Conservation (phyloP, 805 yeast genomes). For the Starmerella vaccinii region DNA sequence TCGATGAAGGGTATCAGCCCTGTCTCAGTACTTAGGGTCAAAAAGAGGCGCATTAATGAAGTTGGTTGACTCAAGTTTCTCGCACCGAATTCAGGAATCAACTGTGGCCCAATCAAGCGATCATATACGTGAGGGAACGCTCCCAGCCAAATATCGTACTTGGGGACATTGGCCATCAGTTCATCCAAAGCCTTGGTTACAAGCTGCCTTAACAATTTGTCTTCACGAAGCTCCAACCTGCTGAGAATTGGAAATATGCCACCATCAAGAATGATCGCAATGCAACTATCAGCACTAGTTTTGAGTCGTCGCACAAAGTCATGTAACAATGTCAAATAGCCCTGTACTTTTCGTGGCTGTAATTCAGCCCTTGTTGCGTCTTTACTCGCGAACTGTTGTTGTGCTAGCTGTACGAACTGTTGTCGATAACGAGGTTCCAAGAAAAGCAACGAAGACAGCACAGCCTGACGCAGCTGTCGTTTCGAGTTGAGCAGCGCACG, state of each 20-base stretch:
- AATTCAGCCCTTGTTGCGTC: neutral
- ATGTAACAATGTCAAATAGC: constrained; percentile 52
- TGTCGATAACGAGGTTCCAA: constrained; percentile 37
- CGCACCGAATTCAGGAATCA: constrained; percentile 48
- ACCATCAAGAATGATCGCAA: constrained; percentile 38
- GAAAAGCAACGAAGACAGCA: constrained; percentile 31
- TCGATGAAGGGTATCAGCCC: constrained; percentile 48
- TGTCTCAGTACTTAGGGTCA: constrained; percentile 44
- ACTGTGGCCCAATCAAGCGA: constrained; percentile 51
- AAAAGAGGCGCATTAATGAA: constrained; percentile 55
- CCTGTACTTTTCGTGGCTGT: constrained; percentile 29
- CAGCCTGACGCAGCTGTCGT: constrained; percentile 49
- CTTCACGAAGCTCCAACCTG: constrained; percentile 34
- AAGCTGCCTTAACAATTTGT: constrained; percentile 51
- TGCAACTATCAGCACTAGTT: constrained; percentile 39
- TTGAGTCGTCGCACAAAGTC: constrained; percentile 55
- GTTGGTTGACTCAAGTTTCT: constrained; percentile 82
- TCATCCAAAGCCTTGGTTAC: constrained; percentile 56
- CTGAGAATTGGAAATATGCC: constrained; percentile 17
- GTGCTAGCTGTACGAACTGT: constrained; percentile 54
- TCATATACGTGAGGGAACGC: constrained; percentile 43
- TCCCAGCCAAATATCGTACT: constrained; percentile 44
- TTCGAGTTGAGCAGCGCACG: constrained; percentile 73
- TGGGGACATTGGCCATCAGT: constrained; percentile 46
- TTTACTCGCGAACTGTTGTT: constrained; percentile 33